These are phyloP conservation scores for Drosera capensis DNA, from an alignment of 148 eudicot genomes.

Conservation along the genomic window DNA sequence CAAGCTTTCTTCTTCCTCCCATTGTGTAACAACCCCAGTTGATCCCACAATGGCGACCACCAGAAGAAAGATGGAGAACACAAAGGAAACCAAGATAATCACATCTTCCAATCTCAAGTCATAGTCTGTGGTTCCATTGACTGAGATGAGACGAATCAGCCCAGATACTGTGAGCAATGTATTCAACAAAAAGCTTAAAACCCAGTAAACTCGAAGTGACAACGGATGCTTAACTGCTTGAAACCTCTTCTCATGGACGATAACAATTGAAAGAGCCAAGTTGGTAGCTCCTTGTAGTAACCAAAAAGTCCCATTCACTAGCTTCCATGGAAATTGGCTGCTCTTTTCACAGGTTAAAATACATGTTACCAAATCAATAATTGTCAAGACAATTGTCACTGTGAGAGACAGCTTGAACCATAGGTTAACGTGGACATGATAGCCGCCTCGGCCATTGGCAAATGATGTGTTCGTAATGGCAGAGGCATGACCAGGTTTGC, in stretches of 20 bases:
- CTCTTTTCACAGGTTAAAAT: conserved; percentile 20
- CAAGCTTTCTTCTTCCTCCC: conserved; percentile 17
- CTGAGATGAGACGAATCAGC: conserved; percentile 25
- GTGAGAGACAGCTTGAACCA: conserved; percentile 45
- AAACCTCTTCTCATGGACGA: conserved; percentile 54
- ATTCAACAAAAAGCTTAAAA: conserved; percentile 24
- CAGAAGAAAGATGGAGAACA: conserved; percentile 33
- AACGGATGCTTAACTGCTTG: conserved; percentile 38
- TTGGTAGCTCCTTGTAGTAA: conserved; percentile 47
- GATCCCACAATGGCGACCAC: conserved; percentile 36
- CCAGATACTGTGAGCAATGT: conserved; percentile 38
- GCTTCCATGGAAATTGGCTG: conserved; percentile 24
- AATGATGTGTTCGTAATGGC: conserved; percentile 12
- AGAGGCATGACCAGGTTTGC: conserved; percentile 4
- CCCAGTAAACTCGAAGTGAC: conserved; percentile 49
- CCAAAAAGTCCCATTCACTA: conserved; percentile 53
- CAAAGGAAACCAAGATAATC: conserved; percentile 22
- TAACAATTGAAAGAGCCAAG: conserved; percentile 26
- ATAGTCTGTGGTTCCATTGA: conserved; percentile 5
- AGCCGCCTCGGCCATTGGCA: conserved; percentile 10
- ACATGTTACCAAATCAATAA: conserved; percentile 22
- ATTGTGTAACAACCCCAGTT: conserved; percentile 33
- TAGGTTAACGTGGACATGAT: conserved; percentile 13
- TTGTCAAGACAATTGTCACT: conserved; percentile 22
- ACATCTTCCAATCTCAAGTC: conserved; percentile 38